These are phyloP conservation scores for Candida maesae DNA, from an alignment of 805 yeast genomes.

Conservation along the genomic window DNA sequence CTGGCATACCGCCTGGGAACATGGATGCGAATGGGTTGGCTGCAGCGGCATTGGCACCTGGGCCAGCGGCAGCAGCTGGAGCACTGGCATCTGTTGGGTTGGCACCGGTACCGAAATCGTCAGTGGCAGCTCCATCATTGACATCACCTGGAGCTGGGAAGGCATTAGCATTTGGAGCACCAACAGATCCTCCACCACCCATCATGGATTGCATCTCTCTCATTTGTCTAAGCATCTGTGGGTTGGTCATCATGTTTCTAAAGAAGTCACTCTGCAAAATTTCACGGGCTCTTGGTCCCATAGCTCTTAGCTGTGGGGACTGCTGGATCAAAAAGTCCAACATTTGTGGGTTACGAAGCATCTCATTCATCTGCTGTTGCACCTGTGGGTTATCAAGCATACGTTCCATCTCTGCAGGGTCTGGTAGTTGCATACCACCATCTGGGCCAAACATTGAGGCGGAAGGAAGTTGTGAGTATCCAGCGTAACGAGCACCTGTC, in stretches of 20 bases:
- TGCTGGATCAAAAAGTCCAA: conserved; percentile 75
- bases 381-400: conserved; percentile 81
- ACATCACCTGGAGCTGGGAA: conserved; percentile 51
- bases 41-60: conserved; percentile 22
- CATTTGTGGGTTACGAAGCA: conserved; percentile 87
- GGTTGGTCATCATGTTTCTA: conserved; percentile 77
- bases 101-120: conserved; percentile 31
- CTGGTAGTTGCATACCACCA: conserved; percentile 75
- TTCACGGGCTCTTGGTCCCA: conserved; percentile 88
- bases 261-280: conserved; percentile 81
- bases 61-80: conserved; percentile 21
- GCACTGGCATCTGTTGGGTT: conserved; percentile 9
- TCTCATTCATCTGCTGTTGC: conserved; percentile 76
- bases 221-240: conserved; percentile 79
- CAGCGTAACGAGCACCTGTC: conserved; percentile 96
- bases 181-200: conserved; percentile 31
- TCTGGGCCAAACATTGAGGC: conserved; percentile 92
- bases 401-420: conserved; percentile 66
- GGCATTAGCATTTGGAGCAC: conserved; percentile 22
- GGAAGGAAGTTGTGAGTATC: conserved; percentile 81
- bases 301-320: conserved; percentile 75
- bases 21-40: conserved; percentile 52
- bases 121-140: conserved; percentile 21
- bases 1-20: conserved; percentile 31
- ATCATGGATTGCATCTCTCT: conserved; percentile 63